phyloP scores from a whole-genome alignment of 1,284 basidiomycete genomes.

The Erythrobasidium hasegawianum region DNA sequence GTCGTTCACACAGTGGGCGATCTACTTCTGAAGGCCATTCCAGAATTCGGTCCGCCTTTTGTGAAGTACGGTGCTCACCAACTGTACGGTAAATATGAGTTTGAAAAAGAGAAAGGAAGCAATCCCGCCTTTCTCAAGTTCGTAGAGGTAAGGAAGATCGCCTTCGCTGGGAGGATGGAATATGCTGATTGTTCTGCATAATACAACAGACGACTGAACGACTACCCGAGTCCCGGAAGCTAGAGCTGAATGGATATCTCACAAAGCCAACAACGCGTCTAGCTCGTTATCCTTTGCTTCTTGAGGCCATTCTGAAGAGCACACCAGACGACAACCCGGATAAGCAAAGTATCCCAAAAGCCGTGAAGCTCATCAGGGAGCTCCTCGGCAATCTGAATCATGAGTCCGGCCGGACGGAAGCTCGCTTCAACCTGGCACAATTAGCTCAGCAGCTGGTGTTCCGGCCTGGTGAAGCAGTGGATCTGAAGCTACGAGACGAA shows the following conservation, averaged over 20 bases:
- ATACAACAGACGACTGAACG: conserved; percentile 74
- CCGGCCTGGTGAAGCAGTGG: conserved; percentile 76
- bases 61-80: conserved; percentile 96
- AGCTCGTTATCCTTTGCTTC: conserved; percentile 87
- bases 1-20: conserved; percentile 91
- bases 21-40: conserved; percentile 81
- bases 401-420: conserved; percentile 88
- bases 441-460: conserved; percentile 83
- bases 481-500: conserved; percentile 80
- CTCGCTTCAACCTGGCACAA: conserved; percentile 85
- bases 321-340: conserved; percentile 89
- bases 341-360: conserved; percentile 73
- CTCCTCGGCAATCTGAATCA: conserved; percentile 85
- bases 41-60: conserved; percentile 78
- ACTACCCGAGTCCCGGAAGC: conserved; percentile 87
- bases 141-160: conserved; percentile 68
- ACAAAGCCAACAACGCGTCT: conserved; percentile 97
- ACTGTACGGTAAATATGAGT: conserved; percentile 96
- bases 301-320: conserved; percentile 89
- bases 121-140: conserved; percentile 94
- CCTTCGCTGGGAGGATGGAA: neutral
- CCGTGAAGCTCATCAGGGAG: conserved; percentile 71
- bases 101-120: conserved; percentile 93
- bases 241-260: conserved; percentile 95
- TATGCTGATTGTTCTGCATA: neutral